Percentiles rank a stretch among this genome's conserved stretches.
These are phyloP conservation scores for Mallotus nudiflorus DNA, from an alignment of 345 rosid genomes.

Conservation along the genomic window DNA sequence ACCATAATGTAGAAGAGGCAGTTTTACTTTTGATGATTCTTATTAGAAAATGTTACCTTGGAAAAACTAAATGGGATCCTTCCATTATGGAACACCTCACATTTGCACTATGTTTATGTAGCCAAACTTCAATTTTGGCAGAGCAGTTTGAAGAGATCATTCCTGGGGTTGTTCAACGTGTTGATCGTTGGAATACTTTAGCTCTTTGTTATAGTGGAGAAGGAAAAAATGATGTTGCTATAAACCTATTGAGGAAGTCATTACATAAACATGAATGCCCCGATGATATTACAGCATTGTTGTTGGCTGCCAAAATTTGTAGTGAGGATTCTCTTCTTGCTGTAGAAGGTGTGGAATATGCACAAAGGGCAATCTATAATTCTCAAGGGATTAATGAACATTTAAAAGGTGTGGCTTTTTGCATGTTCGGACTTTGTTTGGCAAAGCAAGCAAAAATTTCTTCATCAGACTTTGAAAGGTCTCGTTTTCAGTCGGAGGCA, in stretches of 20 bases:
- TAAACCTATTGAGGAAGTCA: slow-evolving; percentile 82
- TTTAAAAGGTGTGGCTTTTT: slow-evolving; percentile 70
- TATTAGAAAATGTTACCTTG: slow-evolving; percentile 57
- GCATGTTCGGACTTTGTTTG: slow-evolving; percentile 80
- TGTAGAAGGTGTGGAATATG: slow-evolving; percentile 77
- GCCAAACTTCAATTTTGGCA: slow-evolving; percentile 70
- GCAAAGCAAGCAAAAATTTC: slow-evolving; percentile 77
- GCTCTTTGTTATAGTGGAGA: slow-evolving; percentile 75
- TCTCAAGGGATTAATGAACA: slow-evolving; percentile 65
- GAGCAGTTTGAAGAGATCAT: slow-evolving; percentile 79
- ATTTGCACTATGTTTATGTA: slow-evolving; percentile 70
- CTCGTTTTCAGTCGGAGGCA: slow-evolving; percentile 75
- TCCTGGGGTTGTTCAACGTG: slow-evolving; percentile 80
- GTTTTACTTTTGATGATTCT: slow-evolving; percentile 86
- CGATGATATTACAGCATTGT: slow-evolving; percentile 61
- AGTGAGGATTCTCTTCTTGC: slow-evolving; percentile 69
- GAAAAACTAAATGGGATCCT: slow-evolving; percentile 75
- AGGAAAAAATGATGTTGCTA: slow-evolving; percentile 57
- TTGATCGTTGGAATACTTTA: slow-evolving; percentile 79
- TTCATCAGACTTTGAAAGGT: slow-evolving; percentile 79
- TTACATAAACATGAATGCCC: slow-evolving; percentile 76
- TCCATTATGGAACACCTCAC: slow-evolving; percentile 80
- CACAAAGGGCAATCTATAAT: slow-evolving; percentile 60
- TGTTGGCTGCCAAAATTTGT: slow-evolving; percentile 87
- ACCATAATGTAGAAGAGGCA: slow-evolving; percentile 89